Conservation (phyloP, 352 stramenopile genomes). For the Blastocystis sp. region DNA sequence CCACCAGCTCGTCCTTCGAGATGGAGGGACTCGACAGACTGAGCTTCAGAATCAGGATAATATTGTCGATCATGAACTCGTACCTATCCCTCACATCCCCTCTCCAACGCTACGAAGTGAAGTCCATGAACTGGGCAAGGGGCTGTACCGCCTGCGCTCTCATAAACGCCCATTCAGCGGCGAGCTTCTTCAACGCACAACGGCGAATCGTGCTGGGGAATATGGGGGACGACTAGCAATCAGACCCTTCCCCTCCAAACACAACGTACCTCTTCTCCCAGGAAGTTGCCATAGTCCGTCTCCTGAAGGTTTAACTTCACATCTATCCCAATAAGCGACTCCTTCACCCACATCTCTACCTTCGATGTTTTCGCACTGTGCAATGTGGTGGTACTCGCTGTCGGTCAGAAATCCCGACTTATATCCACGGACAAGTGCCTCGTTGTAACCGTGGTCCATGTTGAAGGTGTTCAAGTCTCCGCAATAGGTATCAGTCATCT, state of each 20-base stretch:
- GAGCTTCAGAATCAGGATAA: slow-evolving; percentile 93
- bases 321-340: neutral
- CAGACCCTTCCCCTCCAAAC: slow-evolving; percentile 62
- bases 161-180: slow-evolving; percentile 88
- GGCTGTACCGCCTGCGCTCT: slow-evolving; percentile 85
- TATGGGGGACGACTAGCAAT: slow-evolving; percentile 68
- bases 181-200: slow-evolving; percentile 73
- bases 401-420: slow-evolving; percentile 72
- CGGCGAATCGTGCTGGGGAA: slow-evolving; percentile 72
- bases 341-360: neutral
- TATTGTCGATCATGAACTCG: slow-evolving; percentile 99
- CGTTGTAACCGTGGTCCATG: slow-evolving; percentile 69
- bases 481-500: neutral
- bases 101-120: slow-evolving; percentile 76
- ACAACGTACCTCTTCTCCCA: slow-evolving; percentile 74
- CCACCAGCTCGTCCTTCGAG: slow-evolving; percentile 86
- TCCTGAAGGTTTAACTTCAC: slow-evolving; percentile 80
- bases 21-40: slow-evolving; percentile 79
- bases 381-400: slow-evolving; percentile 77
- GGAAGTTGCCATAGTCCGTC: slow-evolving; percentile 90
- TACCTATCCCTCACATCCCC: slow-evolving; percentile 32
- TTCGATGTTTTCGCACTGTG: slow-evolving; percentile 77
- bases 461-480: slow-evolving; percentile 76
- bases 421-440: slow-evolving; percentile 42
- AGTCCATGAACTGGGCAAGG: slow-evolving; percentile 87